Percentiles rank a stretch among this genome's conserved stretches.
These are phyloP conservation scores for Meyerozyma smithsonii DNA, from an alignment of 1,139 yeast species.

Conservation along the genomic window DNA sequence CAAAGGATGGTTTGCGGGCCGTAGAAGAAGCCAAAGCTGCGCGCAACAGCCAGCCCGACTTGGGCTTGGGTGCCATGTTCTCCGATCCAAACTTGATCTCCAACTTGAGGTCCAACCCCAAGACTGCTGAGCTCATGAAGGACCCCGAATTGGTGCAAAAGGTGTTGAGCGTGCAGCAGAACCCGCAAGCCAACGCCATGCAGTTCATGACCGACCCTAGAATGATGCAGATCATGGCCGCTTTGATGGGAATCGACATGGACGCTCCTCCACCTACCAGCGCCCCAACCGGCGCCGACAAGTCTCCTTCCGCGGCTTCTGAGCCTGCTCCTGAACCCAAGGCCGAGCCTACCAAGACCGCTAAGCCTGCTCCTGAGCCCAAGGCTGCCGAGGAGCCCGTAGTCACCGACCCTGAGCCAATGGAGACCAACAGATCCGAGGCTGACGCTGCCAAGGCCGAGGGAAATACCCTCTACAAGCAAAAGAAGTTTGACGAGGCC, in stretches of 20 bases:
- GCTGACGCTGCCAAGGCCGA: conserved; percentile 82
- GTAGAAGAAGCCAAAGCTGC: conserved; percentile 55
- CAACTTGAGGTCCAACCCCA: conserved; percentile 77
- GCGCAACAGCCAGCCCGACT: conserved; percentile 51
- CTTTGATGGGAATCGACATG: conserved; percentile 78
- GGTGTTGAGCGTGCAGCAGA: conserved; percentile 56
- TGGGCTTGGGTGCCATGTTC: conserved; percentile 76
- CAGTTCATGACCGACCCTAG: conserved; percentile 75
- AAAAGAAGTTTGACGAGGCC: conserved; percentile 89
- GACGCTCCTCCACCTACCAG: conserved; percentile 37
- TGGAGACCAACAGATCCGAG: conserved; percentile 33
- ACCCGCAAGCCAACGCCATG: conserved; percentile 70
- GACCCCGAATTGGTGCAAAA: conserved; percentile 82
- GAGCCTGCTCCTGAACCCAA: conserved; percentile 12
- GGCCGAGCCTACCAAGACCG: conserved; percentile 2
- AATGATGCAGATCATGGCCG: conserved; percentile 83
- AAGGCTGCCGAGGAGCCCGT: conserved; percentile 7
- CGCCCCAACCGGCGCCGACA: conserved; percentile 12
- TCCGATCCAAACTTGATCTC: conserved; percentile 74
- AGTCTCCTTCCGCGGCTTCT: conserved; percentile 5
- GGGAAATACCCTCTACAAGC: conserved; percentile 85
- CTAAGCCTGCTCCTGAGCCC: conserved; percentile 5
- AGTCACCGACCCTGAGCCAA: conserved; percentile 15
- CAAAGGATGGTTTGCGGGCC: conserved; percentile 72
- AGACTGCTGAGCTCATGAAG: conserved; percentile 79